Base-by-base conservation (phyloP, 2,329 filamentous ascomycete genomes). In the Talaromyces sp. region DNA sequence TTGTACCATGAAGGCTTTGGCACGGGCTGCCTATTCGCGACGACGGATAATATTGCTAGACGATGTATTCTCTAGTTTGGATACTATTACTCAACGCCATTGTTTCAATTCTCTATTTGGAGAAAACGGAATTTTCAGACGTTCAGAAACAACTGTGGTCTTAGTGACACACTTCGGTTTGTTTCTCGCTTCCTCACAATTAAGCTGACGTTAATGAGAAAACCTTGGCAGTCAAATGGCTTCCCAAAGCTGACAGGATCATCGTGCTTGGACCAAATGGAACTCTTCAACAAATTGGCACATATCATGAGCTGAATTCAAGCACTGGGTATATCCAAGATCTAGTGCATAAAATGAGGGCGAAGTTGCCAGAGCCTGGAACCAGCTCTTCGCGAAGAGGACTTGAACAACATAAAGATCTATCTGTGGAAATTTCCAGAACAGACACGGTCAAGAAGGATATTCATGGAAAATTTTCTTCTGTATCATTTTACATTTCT, bases 11-110 rank as follows among this genome's bases (percentile, higher is more conserved):
- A 33, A 63, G 61, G 52, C 61, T 58, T 39, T 63, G 41, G 83
- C 83, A 27, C 74, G 83, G 61, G 82, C 82, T 24, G 74, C 83
- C 9, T 85, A 85, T 70, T 77, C 82, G 19, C 76, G 58, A 43
- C 58, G 35, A 39, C 50, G 56, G 16, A 65, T 65, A 13, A 57
- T 66, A 37, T 37, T 66, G 6, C 62, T 66, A 9, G 65, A 66
- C 45, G 65, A 66, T 41, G 50, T 60, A 1, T 39, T 66, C 52
- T 62, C 56, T 22, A 43, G 65, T 19, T 39, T 66, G n/a, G 62
- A 66, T 39, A 54, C 62, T 45, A 54, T 60, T 9, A 66, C 62
- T 43, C 62, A 64, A 37, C 50, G 63, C 31, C 65, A 64, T 14
- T 61, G 63, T 22, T 66, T 65, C 43, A 43, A 65, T 47, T 16